A percentile compares a stretch with the other conserved stretches of the same genome.
These are phyloP conservation scores for Coemansia sp. DNA, from an alignment of 371 early-diverging fungal species.

Conservation along the genomic window DNA sequence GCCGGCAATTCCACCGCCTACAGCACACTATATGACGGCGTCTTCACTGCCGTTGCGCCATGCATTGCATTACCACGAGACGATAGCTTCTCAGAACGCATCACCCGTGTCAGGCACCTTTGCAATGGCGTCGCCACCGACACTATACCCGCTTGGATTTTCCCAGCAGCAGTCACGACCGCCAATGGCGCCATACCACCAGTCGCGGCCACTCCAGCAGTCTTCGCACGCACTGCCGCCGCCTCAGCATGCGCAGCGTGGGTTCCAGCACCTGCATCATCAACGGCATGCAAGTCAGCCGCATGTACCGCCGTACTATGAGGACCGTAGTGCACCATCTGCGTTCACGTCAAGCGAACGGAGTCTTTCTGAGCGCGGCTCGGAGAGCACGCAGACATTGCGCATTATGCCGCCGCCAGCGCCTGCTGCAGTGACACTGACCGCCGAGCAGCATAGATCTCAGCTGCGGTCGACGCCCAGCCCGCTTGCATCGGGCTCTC, in stretches of 20 bases:
- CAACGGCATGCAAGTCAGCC: constrained; percentile 43
- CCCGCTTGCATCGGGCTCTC: constrained; percentile 18
- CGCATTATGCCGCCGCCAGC: constrained; percentile 15
- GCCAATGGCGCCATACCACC: not conserved
- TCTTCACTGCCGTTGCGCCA: constrained; percentile 18
- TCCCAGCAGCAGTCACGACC: constrained; percentile 22
- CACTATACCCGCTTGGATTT: constrained; percentile 38
- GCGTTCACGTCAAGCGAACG: constrained; percentile 6
- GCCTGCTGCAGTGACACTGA: constrained; percentile 21
- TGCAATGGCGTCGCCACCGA: constrained; percentile 37
- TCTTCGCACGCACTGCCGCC: constrained; percentile 13
- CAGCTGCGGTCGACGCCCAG: constrained; percentile 26
- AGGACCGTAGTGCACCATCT: not conserved
- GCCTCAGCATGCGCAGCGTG: constrained; percentile 2
- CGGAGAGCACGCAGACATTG: not conserved
- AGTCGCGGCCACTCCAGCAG: constrained; percentile 11
- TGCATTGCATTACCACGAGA: constrained; percentile 12
- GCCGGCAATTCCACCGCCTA: constrained; percentile 28
- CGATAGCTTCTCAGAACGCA: constrained; percentile 16
- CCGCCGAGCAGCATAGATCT: constrained; percentile 11
- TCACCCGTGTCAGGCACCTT: constrained; percentile 19
- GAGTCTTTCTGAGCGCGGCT: constrained; percentile 9
- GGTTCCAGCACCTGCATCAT: constrained; percentile 22
- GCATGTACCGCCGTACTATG: constrained; percentile 12
- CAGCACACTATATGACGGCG: constrained; percentile 6